Evolutionary conservation across 192 early-diverging fungal genomes (phyloP), one percentile per base, ranked within the genome.

Genomic region (Backusella tuberculispora): DNA sequence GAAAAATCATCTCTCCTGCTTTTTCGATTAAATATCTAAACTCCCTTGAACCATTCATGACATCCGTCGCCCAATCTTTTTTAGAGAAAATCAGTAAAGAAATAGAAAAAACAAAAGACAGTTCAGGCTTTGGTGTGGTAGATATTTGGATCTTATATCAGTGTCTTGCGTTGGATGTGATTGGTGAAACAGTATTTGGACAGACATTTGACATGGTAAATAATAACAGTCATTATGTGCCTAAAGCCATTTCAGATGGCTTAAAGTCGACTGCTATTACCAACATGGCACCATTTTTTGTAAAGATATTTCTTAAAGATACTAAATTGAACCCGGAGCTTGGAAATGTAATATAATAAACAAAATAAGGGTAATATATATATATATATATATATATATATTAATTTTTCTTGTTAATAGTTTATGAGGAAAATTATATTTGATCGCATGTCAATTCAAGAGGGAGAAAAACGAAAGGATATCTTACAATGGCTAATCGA

Each of bases 151-250:
- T 21, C 3, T 41, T 85, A 15, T 26, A 76, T 15, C 66, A 79
- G 15, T 43, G 76, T 37, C 46, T 79, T 5, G 69, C 87, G 14
- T 41, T 88, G 24, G 87, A 88, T 69, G 76, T 81, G 13, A 83
- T 88, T 67, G 87, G 87, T 1, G 80, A 84, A 21, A 83, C 83
- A 0, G 83, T 80, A 17, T 88, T 88, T 72, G 87, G 87, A 5
- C 50, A 74, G 48, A 76, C 86, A 14, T 88, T 88, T 48, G 68
- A 83, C 10, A 86, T 88, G 78, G 41, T 88, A 6, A 76, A 85
- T 40, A 70, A 70, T n/a, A 76, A 74, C 0, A 26, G 26, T 10
- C 84, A 88, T 66, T 76, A 77, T 19, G 34, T 88, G 6, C 85
- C 84, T 5, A 40, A 45, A 21, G 63, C 64, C 15, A 74, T 81